Base-by-base conservation (phyloP, 73 alveolate genomes). In the Stentor coeruleus region DNA sequence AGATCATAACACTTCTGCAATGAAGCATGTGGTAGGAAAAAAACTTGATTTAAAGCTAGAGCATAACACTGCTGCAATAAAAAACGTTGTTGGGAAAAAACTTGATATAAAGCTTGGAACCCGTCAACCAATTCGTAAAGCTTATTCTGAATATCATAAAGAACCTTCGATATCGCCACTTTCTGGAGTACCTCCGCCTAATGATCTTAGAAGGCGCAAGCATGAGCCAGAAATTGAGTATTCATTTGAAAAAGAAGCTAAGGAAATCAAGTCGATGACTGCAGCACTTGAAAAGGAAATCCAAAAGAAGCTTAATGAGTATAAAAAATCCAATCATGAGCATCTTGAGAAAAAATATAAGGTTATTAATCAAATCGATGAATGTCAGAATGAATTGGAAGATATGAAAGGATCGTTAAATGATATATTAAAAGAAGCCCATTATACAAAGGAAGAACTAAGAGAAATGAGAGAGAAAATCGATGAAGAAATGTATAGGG, bases 171-270 rank as follows among this genome's bases (percentile, higher is more conserved):
- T 49, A 11, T 49, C 66, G 20, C 66, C 66, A 11, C 6, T 49
- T 49, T 49, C 66, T 49, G 66, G 66, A 49, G 66, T 49, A 49
- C 66, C 66, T 49, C 66, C 66, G 20, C 66, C 66, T 49, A 49
- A 49, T 49, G 66, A 49, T 20, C 66, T 49, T 49, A 49, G 66
- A 49, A 20, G 66, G 6, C 28, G 20, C 6, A 20, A 20, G 6
- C 28, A 49, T 49, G 20, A 20, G 66, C 20, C 66, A 20, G 66
- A 49, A 49, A 20, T 49, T 20, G n/a, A n/a, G n/a, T n/a, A n/a
- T n/a, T 20, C 66, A 20, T 20, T 11, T 6, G 66, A 49, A 11
- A 49, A 49, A 49, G 66, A 49, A 20, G 6, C 20, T 6, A 49
- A 49, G 66, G 66, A 49, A 11, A 49, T 49, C 20, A 49, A 49